Conservation (phyloP, 805 yeast species). For the Diddensiella santjacobensis region DNA sequence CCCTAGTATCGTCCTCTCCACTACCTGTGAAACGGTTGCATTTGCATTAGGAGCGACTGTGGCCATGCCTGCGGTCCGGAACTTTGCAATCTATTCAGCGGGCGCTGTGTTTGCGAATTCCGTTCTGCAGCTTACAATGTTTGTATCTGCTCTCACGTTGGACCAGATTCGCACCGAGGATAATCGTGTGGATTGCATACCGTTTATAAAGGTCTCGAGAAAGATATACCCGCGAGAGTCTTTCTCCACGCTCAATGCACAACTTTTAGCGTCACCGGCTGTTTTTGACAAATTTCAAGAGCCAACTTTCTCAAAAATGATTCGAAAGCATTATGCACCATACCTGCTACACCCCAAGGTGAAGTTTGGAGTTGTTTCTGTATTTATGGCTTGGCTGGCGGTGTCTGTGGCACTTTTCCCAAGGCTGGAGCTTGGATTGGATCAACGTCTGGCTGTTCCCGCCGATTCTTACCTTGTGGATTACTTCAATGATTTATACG, state of each 20-base stretch:
- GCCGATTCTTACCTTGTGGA: slow-evolving; percentile 72
- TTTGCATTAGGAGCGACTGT: slow-evolving; percentile 76
- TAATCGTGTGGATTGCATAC: slow-evolving; percentile 57
- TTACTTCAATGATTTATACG: slow-evolving; percentile 73
- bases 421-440: slow-evolving; percentile 69
- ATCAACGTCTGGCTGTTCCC: slow-evolving; percentile 87
- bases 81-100: slow-evolving; percentile 88
- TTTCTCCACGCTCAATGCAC: slow-evolving; percentile 19
- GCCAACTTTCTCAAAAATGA: slow-evolving; percentile 39
- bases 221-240: slow-evolving; percentile 9
- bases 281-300: slow-evolving; percentile 26
- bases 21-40: slow-evolving; percentile 73
- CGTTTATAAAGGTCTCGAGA: slow-evolving; percentile 42
- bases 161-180: slow-evolving; percentile 62
- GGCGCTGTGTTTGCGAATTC: slow-evolving; percentile 79
- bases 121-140: slow-evolving; percentile 72
- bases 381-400: slow-evolving; percentile 63
- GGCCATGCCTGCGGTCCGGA: slow-evolving; percentile 93
- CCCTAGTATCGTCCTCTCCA: slow-evolving; percentile 78
- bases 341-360: slow-evolving; percentile 47
- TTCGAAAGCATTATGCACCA: slow-evolving; percentile 56
- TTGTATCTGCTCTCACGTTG: slow-evolving; percentile 64
- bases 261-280: slow-evolving; percentile 18
- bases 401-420: slow-evolving; percentile 70
- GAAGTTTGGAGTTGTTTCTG: slow-evolving; percentile 45